Conservation (phyloP, 805 yeast species). For the Ogataea methylovora region DNA sequence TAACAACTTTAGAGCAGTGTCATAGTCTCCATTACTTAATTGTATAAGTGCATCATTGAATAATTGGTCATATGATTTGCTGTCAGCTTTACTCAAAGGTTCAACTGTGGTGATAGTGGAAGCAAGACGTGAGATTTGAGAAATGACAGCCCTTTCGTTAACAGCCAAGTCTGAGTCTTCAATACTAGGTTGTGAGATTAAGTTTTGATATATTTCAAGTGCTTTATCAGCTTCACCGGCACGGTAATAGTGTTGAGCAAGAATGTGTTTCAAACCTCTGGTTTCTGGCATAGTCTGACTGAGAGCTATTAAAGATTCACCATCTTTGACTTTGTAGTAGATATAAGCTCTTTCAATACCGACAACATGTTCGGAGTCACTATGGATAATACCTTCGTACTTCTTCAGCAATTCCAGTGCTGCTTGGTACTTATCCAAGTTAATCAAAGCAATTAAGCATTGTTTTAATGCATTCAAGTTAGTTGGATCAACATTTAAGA, state of each 20-base stretch:
- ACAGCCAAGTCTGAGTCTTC: constrained; percentile 47
- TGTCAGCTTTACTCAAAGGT: constrained; percentile 6
- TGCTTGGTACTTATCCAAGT: constrained; percentile 44
- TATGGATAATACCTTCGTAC: constrained; percentile 5
- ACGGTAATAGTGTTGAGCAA: constrained; percentile 47
- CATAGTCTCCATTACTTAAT: constrained; percentile 32
- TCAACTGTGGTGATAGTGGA: constrained; percentile 3
- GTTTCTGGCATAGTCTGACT: constrained; percentile 6
- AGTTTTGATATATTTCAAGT: constrained; percentile 34
- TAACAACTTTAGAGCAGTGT: constrained; percentile 34
- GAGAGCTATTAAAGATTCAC: constrained; percentile 16
- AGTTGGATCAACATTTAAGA: constrained; percentile 19
- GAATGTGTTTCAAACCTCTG: constrained; percentile 39
- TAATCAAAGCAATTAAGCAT: constrained; percentile 52
- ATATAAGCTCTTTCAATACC: constrained; percentile 51
- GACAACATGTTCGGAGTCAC: constrained; percentile 23
- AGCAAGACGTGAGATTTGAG: constrained; percentile 32
- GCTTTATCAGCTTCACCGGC: constrained; percentile 40
- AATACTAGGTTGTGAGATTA: constrained; percentile 30
- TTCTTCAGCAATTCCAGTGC: constrained; percentile 38
- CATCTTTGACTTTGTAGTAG: constrained; percentile 42
- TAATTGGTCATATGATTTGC: constrained; percentile 43
- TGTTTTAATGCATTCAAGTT: constrained; percentile 25
- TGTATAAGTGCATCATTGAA: constrained; percentile 53
- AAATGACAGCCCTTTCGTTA: constrained; percentile 62